Evolutionary conservation across 1,284 basidiomycete genomes (phyloP).

Genomic region (Ganoderma sinense): DNA sequence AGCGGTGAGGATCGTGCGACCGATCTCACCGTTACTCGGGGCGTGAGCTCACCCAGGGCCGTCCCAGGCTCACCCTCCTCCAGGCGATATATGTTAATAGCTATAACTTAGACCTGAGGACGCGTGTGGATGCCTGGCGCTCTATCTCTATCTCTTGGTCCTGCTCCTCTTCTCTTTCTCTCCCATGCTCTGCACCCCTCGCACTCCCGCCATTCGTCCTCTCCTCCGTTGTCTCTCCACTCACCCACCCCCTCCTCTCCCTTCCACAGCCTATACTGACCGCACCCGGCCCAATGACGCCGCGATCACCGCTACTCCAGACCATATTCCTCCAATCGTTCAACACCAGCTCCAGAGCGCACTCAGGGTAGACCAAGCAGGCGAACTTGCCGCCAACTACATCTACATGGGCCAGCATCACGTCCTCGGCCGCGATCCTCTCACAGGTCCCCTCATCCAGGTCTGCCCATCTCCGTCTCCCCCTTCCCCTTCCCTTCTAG

Average conservation of each 20-base stretch:
- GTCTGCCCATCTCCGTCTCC: conserved; percentile 48
- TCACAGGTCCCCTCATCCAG: conserved; percentile 77
- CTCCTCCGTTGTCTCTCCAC: conserved; percentile 22
- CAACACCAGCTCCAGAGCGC: conserved; percentile 64
- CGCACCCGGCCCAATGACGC: conserved; percentile 42
- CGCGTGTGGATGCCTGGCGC: no score
- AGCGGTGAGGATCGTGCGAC: not conserved
- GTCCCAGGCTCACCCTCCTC: no score
- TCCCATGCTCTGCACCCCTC: conserved; percentile 12
- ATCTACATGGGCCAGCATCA: conserved; percentile 89
- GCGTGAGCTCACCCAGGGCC: no score
- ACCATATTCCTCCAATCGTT: conserved; percentile 54
- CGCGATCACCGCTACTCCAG: conserved; percentile 57
- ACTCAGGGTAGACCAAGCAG: conserved; percentile 90
- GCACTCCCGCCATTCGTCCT: conserved; percentile 1
- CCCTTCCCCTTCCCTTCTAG: not conserved
- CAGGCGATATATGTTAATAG: no score
- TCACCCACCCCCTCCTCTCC: conserved; percentile 18
- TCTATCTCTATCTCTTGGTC: no score
- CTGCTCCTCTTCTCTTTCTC: no score
- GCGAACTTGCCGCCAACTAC: conserved; percentile 92
- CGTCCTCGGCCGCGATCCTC: conserved; percentile 69
- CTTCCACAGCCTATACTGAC: conserved; percentile 46
- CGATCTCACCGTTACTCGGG: no score
- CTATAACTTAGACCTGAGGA: no score